Evolutionary conservation across 352 stramenopile species (phyloP).

Genomic region (Phytopythium cucurbitacearum): DNA sequence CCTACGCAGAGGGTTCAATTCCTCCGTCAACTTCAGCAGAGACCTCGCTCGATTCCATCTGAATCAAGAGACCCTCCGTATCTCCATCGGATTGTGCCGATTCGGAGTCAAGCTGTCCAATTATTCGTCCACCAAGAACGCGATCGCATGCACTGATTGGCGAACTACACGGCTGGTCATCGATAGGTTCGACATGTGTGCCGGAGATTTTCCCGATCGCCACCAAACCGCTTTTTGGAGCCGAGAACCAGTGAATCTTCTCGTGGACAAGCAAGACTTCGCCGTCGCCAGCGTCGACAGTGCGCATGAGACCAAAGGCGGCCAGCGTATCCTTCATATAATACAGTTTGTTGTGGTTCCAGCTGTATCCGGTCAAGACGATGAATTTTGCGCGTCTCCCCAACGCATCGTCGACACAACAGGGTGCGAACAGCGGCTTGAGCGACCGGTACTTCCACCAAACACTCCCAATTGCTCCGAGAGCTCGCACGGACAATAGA

Average conservation of each 20-base stretch:
- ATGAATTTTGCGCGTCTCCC: constrained; percentile 13
- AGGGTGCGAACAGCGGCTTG: constrained; percentile 10
- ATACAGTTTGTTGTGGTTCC: constrained; percentile 6
- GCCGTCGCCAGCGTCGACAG: not conserved
- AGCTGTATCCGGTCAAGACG: constrained; percentile 13
- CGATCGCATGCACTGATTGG: not conserved
- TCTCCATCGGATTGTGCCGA: no score
- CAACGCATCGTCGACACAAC: constrained; percentile 15
- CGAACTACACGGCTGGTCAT: not conserved
- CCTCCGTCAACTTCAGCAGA: no score
- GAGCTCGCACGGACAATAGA: constrained; percentile 2
- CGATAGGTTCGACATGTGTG: not conserved
- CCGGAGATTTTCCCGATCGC: not conserved
- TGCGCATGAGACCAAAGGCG: not conserved
- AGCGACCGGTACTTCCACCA: constrained; percentile 5
- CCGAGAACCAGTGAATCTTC: not conserved
- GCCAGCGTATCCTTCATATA: not conserved
- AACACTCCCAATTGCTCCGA: constrained; percentile 8
- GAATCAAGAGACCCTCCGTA: no score
- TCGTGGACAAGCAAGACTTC: not conserved
- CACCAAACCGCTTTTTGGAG: not conserved
- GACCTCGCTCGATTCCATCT: no score
- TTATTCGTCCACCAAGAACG: not conserved
- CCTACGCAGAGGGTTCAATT: no score
- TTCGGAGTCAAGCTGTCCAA: no score